Evolutionary conservation across 2,329 filamentous ascomycete genomes (phyloP).

Genomic region (Claviceps sp.): DNA sequence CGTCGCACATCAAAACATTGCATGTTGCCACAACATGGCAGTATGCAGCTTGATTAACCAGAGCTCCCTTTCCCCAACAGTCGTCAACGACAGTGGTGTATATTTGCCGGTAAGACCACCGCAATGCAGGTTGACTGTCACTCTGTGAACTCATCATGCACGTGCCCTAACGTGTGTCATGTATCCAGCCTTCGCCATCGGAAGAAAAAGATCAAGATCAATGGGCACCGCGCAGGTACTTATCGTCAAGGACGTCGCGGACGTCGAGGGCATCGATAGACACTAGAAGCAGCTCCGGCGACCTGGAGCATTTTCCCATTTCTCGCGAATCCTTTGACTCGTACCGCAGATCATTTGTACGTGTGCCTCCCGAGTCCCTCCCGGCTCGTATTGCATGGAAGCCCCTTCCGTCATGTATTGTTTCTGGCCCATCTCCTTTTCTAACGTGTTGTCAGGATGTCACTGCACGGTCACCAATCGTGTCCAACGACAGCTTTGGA

Average conservation of each 20-base stretch:
- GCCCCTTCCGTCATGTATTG: too few relatives aligned
- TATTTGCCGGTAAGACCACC: slow-evolving; percentile 64
- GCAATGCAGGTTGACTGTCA: neutral
- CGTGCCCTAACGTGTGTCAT: neutral
- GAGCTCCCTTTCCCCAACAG: slow-evolving; percentile 30
- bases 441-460: slow-evolving; percentile 53
- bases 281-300: slow-evolving; percentile 50
- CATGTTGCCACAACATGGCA: slow-evolving; percentile 4
- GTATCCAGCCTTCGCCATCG: slow-evolving; percentile 62
- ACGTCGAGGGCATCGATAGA: slow-evolving; percentile 39
- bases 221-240: slow-evolving; percentile 47
- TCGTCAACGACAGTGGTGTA: slow-evolving; percentile 90
- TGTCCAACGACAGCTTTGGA: slow-evolving; percentile 42
- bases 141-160: slow-evolving; percentile 2
- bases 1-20: neutral
- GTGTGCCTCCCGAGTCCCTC: slow-evolving; percentile 18
- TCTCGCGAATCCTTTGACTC: slow-evolving; percentile 95
- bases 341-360: slow-evolving; percentile 86
- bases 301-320: slow-evolving; percentile 89
- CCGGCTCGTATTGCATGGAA: neutral
- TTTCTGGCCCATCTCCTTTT: neutral
- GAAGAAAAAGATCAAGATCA: slow-evolving; percentile 69
- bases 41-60: slow-evolving; percentile 2
- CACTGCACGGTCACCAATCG: slow-evolving; percentile 68
- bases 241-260: slow-evolving; percentile 11